phyloP scores from a whole-genome alignment of 306 rosid species.

The Cicer arietinum region DNA sequence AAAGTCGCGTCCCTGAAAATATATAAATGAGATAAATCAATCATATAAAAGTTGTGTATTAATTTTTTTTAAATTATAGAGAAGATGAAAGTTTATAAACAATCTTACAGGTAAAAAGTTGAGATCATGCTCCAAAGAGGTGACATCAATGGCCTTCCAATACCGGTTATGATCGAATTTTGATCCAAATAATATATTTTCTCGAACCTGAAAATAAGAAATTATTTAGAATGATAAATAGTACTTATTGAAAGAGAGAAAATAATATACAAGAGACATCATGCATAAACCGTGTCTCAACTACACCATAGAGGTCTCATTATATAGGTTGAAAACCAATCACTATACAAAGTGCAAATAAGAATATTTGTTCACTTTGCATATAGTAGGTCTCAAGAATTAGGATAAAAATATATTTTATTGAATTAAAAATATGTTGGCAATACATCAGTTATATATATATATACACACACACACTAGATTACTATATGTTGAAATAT shows the following conservation, averaged over 20 bases:
- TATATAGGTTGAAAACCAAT: too few species aligned
- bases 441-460: too few species aligned
- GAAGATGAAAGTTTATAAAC: conserved; percentile 9
- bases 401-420: too few species aligned
- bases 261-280: too few species aligned
- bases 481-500: too few species aligned
- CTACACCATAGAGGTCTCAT: too few species aligned
- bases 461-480: too few species aligned
- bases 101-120: conserved; percentile 72
- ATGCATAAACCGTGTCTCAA: too few species aligned
- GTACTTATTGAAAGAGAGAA: neutral
- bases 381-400: too few species aligned
- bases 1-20: conserved; percentile 72
- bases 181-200: conserved; percentile 86
- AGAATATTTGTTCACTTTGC: neutral
- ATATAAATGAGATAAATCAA: conserved; percentile 4
- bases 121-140: conserved; percentile 76
- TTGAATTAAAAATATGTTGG: too few species aligned
- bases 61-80: conserved; percentile 30
- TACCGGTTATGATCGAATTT: conserved; percentile 64
- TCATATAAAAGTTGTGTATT: neutral
- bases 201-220: conserved; percentile 69
- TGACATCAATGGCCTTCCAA: conserved; percentile 69
- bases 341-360: too few species aligned
- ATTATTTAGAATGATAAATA: conserved; percentile 30